Conservation (phyloP, 495 filamentous ascomycete genomes). For the Penicillium nucicola region DNA sequence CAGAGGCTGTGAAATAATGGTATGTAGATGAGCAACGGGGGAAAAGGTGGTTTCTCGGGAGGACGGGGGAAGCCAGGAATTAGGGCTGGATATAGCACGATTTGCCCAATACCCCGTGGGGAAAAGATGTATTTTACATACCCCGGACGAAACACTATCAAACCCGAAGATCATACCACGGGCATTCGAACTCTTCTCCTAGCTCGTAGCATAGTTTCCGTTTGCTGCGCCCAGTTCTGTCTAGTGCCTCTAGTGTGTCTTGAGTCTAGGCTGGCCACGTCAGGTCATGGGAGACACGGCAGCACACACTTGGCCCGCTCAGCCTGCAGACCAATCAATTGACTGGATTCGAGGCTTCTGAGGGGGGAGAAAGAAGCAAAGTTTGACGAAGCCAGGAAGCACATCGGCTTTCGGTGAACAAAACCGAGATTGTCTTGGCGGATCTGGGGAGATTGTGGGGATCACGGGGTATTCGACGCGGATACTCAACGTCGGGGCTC, state of each 20-base stretch:
- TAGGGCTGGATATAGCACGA: constrained; percentile 5
- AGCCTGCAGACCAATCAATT: constrained; percentile 20
- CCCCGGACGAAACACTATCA: constrained; percentile 14
- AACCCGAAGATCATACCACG: constrained; percentile 11
- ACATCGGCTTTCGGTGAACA: constrained; percentile 26
- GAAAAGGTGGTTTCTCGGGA: neutral
- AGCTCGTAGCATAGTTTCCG: neutral
- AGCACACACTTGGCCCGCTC: constrained; percentile 10
- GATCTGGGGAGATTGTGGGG: constrained; percentile 1
- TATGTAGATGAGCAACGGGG: neutral
- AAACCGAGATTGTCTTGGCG: constrained; percentile 8
- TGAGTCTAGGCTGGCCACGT: constrained; percentile 1
- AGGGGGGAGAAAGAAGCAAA: constrained; percentile 4
- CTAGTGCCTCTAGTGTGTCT: neutral
- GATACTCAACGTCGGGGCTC: constrained; percentile 22
- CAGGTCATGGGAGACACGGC: neutral
- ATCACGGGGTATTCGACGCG: neutral
- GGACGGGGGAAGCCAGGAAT: neutral
- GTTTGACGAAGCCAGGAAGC: neutral
- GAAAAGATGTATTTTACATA: constrained; percentile 20
- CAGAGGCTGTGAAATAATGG: neutral
- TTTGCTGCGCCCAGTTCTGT: too few species aligned
- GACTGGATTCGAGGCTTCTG: neutral
- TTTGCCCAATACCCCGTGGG: constrained; percentile 31
- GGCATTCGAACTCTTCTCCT: neutral